Conservation (phyloP, 345 rosid genomes). For the Camelina hispida region DNA sequence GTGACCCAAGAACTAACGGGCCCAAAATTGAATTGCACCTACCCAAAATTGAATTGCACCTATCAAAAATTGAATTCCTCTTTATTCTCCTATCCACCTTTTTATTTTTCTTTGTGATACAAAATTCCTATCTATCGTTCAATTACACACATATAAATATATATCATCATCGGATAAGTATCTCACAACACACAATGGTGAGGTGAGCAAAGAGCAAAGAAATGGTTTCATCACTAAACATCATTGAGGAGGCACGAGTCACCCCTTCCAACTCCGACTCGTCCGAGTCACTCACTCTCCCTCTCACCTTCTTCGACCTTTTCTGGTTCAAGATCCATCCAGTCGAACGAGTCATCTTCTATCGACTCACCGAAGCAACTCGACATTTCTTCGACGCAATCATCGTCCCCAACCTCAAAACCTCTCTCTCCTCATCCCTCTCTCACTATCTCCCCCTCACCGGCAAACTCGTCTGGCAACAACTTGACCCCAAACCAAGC, state of each 20-base stretch:
- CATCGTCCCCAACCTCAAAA: constrained; percentile 45
- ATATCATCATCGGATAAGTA: neutral
- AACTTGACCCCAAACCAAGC: constrained; percentile 20
- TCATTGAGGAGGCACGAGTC: constrained; percentile 19
- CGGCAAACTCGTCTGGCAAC: constrained; percentile 45
- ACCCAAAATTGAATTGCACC: neutral
- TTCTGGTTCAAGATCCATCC: constrained; percentile 37
- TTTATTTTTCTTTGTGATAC: neutral
- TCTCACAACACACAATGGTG: neutral
- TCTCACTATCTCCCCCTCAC: constrained; percentile 50
- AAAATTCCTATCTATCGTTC: neutral
- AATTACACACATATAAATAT: neutral
- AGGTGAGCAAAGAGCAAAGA: neutral
- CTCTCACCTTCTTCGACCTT: constrained; percentile 44
- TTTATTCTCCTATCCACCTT: neutral
- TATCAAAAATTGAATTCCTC: constrained; percentile 6
- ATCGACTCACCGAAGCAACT: constrained; percentile 37
- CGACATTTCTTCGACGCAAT: constrained; percentile 39
- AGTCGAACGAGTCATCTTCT: constrained; percentile 50
- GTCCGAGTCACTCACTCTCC: constrained; percentile 39
- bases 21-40: no score
- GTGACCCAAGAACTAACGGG: no score
- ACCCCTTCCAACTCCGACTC: constrained; percentile 31
- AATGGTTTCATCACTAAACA: constrained; percentile 4
- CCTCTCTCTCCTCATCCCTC: constrained; percentile 48